phyloP scores from a whole-genome alignment of 75 land plant species.

The Adiantum capillusveneris region DNA sequence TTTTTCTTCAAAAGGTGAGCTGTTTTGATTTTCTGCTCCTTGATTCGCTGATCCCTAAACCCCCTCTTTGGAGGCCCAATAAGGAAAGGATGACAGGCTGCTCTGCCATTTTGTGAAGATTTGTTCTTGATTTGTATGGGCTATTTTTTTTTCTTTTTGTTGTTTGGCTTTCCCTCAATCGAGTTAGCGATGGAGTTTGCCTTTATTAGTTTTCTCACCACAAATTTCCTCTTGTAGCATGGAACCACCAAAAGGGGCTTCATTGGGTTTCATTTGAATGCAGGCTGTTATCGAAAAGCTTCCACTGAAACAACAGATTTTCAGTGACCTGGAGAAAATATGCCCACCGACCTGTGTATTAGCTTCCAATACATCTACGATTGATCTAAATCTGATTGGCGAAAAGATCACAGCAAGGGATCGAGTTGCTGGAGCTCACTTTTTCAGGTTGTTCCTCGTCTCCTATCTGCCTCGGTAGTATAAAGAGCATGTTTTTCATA shows the following conservation, averaged over 20 bases:
- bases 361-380: conserved; percentile 75
- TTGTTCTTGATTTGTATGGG: no score
- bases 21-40: no score
- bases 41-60: no score
- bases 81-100: no score
- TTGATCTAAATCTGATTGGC: conserved; percentile 65
- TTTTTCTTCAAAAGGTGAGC: no score
- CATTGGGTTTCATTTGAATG: no score
- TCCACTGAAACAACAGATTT: conserved; percentile 76
- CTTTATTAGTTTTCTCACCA: no score
- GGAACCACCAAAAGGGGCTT: neutral
- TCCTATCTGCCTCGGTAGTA: no score
- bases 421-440: conserved; percentile 70
- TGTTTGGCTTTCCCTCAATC: conserved; percentile 5
- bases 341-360: conserved; percentile 69
- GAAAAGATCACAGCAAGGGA: conserved; percentile 53
- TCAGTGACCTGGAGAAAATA: conserved; percentile 63
- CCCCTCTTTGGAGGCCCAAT: no score
- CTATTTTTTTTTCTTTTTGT: no score
- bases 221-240: neutral
- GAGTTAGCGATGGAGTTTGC: neutral
- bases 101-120: no score
- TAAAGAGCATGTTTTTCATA: no score
- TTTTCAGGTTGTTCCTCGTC: conserved; percentile 61
- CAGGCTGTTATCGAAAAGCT: conserved; percentile 90